These are phyloP conservation scores for Parathielavia appendiculata DNA, from an alignment of 495 filamentous ascomycete species.

Conservation along the genomic window DNA sequence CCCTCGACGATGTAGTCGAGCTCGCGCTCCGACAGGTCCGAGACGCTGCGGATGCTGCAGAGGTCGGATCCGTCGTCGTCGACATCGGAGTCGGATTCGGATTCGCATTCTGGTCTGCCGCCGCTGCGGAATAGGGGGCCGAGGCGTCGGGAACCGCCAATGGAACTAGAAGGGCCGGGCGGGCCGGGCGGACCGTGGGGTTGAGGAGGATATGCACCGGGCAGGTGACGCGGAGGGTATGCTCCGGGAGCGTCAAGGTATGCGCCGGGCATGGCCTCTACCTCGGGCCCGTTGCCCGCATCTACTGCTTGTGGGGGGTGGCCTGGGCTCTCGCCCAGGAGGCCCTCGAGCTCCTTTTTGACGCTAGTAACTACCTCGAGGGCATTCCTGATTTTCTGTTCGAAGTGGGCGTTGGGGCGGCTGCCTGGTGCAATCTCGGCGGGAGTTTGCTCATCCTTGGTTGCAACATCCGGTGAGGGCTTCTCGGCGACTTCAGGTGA, in stretches of 20 bases:
- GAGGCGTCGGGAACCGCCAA: not conserved
- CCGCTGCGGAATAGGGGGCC: not conserved
- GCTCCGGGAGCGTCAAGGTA: too few relatives aligned
- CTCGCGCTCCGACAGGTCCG: conserved; percentile 34
- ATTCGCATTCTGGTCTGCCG: not conserved
- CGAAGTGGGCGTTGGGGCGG: conserved; percentile 1
- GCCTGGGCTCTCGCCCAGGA: conserved; percentile 9
- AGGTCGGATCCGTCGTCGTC: conserved; percentile 23
- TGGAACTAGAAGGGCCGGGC: not conserved
- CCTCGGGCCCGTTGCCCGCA: not conserved
- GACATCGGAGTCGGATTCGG: not conserved
- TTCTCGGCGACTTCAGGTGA: not conserved
- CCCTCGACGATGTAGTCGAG: conserved; percentile 29
- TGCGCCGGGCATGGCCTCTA: not conserved
- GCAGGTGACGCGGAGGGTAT: too few relatives aligned
- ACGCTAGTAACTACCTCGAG: conserved; percentile 17
- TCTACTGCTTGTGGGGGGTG: not conserved
- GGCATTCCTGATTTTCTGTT: conserved; percentile 18
- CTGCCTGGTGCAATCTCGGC: not conserved
- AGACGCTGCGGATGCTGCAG: conserved; percentile 33
- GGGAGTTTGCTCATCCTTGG: not conserved
- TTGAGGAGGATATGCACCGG: too few relatives aligned
- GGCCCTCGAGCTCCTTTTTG: conserved; percentile 22
- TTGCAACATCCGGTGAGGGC: not conserved
- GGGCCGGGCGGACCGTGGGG: not conserved